Evolutionary conservation across 495 filamentous ascomycete genomes (phyloP).

Genomic region (Rostrohypoxylon terebratum): DNA sequence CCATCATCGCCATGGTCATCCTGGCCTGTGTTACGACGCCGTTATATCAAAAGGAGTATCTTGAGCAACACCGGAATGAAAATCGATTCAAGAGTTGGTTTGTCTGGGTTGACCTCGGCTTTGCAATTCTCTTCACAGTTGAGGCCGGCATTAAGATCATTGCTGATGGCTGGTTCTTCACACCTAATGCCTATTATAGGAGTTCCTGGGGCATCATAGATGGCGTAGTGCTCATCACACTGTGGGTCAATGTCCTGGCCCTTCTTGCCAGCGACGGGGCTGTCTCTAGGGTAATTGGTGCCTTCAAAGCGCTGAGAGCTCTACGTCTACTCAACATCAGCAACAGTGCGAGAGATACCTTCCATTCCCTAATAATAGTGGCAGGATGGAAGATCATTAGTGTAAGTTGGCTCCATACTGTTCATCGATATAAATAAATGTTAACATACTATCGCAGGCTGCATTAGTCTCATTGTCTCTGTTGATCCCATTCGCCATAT

Average conservation of each 20-base stretch:
- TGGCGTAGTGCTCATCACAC: slow-evolving; percentile 88
- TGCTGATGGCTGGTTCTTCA: slow-evolving; percentile 96
- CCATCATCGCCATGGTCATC: slow-evolving; percentile 96
- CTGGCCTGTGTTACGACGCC: slow-evolving; percentile 96
- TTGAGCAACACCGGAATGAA: slow-evolving; percentile 58
- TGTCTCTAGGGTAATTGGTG: slow-evolving; percentile 89
- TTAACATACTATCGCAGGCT: slow-evolving; percentile 59
- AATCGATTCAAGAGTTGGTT: slow-evolving; percentile 84
- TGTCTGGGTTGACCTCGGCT: slow-evolving; percentile 88
- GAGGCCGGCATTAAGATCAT: slow-evolving; percentile 94
- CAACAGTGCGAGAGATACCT: slow-evolving; percentile 94
- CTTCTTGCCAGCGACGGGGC: slow-evolving; percentile 80
- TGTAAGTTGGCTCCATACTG: slow-evolving; percentile 47
- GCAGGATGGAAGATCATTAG: slow-evolving; percentile 90
- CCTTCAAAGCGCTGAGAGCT: slow-evolving; percentile 98
- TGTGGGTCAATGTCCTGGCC: slow-evolving; percentile 95
- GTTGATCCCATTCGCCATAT: slow-evolving; percentile 95
- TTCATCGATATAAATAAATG: slow-evolving; percentile 3
- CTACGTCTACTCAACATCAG: slow-evolving; percentile 93
- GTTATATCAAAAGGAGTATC: slow-evolving; percentile 89
- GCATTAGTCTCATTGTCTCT: slow-evolving; percentile 94
- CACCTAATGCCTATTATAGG: slow-evolving; percentile 96
- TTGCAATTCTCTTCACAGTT: slow-evolving; percentile 86
- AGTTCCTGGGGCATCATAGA: slow-evolving; percentile 98
- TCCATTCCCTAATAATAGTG: slow-evolving; percentile 94